A percentile compares a stretch with the other conserved stretches of the same genome.
Evolutionary conservation across 768 basidiomycete genomes (phyloP).

Genomic region (Suillus spraguei): DNA sequence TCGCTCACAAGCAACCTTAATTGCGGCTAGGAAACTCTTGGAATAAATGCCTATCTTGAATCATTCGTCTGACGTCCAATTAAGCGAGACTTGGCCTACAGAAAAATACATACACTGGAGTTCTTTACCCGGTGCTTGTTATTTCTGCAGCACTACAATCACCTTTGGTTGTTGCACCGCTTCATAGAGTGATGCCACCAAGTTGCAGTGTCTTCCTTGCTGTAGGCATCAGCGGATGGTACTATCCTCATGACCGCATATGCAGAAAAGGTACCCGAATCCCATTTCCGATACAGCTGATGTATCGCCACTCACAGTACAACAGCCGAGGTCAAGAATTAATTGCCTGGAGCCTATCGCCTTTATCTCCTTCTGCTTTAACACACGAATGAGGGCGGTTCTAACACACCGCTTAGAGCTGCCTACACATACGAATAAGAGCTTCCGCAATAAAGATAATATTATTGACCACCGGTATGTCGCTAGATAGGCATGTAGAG

Average conservation of each 20-base stretch:
- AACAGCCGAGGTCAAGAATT: neutral
- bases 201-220: neutral
- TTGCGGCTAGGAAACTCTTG: neutral
- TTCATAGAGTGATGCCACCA: no score
- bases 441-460: neutral
- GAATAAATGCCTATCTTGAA: neutral
- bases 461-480: neutral
- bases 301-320: neutral
- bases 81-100: neutral
- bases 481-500: neutral
- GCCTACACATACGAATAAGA: neutral
- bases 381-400: neutral
- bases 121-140: neutral
- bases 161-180: neutral
- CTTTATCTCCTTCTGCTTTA: neutral
- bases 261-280: neutral
- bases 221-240: neutral
- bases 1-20: neutral
- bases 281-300: neutral
- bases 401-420: neutral
- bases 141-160: neutral
- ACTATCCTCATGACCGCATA: neutral
- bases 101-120: neutral
- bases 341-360: neutral
- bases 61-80: neutral